Conservation (phyloP, 495 filamentous ascomycete species). For the Aspergillus conjunctus region DNA sequence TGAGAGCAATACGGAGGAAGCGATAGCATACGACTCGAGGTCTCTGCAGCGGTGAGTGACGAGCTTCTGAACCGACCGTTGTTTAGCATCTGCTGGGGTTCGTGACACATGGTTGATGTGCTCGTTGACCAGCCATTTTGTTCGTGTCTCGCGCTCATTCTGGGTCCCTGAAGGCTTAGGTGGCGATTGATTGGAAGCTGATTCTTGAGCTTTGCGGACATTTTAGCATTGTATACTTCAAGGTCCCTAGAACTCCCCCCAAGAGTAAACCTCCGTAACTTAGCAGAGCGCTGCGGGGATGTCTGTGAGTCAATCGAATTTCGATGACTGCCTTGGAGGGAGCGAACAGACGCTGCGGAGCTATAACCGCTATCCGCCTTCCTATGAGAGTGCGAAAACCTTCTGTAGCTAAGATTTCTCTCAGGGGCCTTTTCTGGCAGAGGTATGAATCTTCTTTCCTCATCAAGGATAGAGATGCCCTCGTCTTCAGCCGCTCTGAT, state of each 20-base stretch:
- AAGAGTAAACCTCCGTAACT: slow-evolving; percentile 18
- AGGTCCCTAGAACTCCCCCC: slow-evolving; percentile 16
- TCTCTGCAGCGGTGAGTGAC: slow-evolving; percentile 10
- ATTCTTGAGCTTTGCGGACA: neutral
- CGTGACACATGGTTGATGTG: slow-evolving; percentile 23
- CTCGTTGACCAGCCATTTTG: slow-evolving; percentile 5
- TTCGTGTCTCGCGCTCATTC: neutral
- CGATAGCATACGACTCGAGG: slow-evolving; percentile 2
- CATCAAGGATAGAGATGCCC: slow-evolving; percentile 32
- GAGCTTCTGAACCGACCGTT: slow-evolving; percentile 15
- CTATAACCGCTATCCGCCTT: slow-evolving; percentile 50
- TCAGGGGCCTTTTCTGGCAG: slow-evolving; percentile 3
- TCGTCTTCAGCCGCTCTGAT: slow-evolving; percentile 33
- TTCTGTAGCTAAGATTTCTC: slow-evolving; percentile 11
- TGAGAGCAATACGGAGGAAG: slow-evolving; percentile 22
- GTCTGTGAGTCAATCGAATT: slow-evolving; percentile 35
- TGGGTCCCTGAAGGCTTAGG: slow-evolving; percentile 26
- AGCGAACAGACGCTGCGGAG: slow-evolving; percentile 40
- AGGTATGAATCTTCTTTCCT: slow-evolving; percentile 13
- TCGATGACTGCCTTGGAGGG: slow-evolving; percentile 31
- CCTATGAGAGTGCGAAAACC: slow-evolving; percentile 30
- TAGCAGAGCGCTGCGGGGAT: slow-evolving; percentile 19
- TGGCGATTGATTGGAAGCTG: slow-evolving; percentile 26
- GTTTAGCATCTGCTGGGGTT: neutral
- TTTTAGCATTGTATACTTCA: slow-evolving; percentile 3